Base-by-base conservation (phyloP, 1,284 basidiomycete species). In the Cutaneotrichosporon sp. region DNA sequence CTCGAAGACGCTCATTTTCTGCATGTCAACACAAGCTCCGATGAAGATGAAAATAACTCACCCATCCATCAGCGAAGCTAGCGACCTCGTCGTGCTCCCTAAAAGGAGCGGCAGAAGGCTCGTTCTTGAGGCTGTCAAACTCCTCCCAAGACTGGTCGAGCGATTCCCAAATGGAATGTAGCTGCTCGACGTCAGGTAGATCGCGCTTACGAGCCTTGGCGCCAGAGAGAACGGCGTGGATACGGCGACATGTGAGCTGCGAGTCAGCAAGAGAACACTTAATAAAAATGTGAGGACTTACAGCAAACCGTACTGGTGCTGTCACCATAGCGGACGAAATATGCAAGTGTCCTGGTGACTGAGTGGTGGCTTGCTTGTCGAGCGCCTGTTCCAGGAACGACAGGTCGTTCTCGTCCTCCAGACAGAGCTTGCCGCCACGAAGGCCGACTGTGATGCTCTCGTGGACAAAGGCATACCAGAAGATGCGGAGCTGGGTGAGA, bases 401-500 rank as follows among this genome's bases (percentile, higher is more conserved):
- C 34, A 56, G 42, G 32, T 63, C 64, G 10, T 58, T 60, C 49
- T 90, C 88, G 52, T 87, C 85, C 64, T 85, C 52, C 52, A 82
- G 68, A 13, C 88, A 81, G 53, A 94, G 83, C 42, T 89, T 87
- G 10, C 90, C 89, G 36, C 92, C 92, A 63, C 87, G 84, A 62
- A 94, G 83, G 22, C 88, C 92, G 18, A 86, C 89, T 0, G 86
- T 87, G 32, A 92, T 85, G 42, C 90, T 79, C 78, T 95, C 92
- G 66, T 91, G 87, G 9, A 90, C 86, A 69, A 91, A 86, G 4
- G 89, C 86, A 59, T 81, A 93, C 90, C 90, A 94, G 74, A 91
- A 93, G 55, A 93, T 85, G 32, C 91, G 84, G 1, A 90, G 86
- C 26, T 89, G 86, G 31, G 89, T 82, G 11, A 73, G 34, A 46